phyloP scores from a whole-genome alignment of 495 filamentous ascomycete species.

The Tuber magnatum region DNA sequence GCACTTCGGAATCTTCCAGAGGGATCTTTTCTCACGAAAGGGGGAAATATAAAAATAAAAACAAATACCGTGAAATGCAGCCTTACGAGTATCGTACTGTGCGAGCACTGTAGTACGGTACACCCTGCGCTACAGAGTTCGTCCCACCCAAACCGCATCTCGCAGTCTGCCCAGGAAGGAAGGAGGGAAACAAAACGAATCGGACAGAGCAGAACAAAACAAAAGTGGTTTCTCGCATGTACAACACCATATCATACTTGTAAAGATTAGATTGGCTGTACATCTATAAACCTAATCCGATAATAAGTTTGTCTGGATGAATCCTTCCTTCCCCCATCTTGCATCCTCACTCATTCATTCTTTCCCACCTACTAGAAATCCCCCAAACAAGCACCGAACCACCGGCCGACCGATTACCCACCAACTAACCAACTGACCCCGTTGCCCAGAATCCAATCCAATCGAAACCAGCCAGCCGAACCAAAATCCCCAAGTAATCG shows the following conservation, averaged over 20 bases:
- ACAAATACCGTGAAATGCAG: not conserved
- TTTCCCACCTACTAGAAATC: not conserved
- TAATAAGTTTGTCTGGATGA: not conserved
- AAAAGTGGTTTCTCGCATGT: not conserved
- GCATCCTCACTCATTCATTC: not conserved
- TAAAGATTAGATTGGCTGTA: constrained; percentile 4
- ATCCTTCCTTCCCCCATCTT: not conserved
- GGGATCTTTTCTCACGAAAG: not conserved
- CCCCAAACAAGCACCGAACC: not conserved
- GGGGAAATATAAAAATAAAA: not conserved
- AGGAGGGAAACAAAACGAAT: not conserved
- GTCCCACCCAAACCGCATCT: not conserved
- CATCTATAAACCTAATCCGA: constrained; percentile 5
- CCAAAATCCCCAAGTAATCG: not conserved
- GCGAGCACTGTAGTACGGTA: not conserved
- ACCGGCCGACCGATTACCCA: not conserved
- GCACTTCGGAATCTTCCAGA: not conserved
- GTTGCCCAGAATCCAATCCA: not conserved
- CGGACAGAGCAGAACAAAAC: not conserved
- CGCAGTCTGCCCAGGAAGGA: not conserved
- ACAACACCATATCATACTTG: not conserved
- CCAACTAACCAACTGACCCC: not conserved
- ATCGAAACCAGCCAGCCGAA: not conserved
- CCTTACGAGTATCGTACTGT: not conserved
- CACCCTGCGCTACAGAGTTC: not conserved